A percentile compares a stretch with the other conserved stretches of the same genome.
phyloP scores from a whole-genome alignment of 306 rosid genomes.

The Comarum palustre region DNA sequence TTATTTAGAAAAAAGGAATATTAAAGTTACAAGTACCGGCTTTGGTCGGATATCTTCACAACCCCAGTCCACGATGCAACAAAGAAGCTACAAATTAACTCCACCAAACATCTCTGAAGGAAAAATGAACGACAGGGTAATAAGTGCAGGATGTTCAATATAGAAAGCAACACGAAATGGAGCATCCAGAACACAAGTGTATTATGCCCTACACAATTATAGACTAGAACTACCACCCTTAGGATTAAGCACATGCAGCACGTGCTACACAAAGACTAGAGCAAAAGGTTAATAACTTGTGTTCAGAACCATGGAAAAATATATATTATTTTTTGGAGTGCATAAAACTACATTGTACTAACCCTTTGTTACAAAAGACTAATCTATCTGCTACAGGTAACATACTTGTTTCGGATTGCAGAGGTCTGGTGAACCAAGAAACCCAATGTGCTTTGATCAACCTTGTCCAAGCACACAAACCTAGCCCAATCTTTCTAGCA shows the following conservation, averaged over 20 bases:
- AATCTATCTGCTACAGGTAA: no score
- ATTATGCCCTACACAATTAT: background rate
- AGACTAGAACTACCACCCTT: background rate
- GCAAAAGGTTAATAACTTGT: background rate
- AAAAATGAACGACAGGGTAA: constrained; percentile 15
- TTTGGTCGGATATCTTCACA: constrained; percentile 78
- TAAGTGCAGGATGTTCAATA: background rate
- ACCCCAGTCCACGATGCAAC: constrained; percentile 99
- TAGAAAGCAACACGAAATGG: constrained; percentile 1
- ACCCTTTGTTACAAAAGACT: no score
- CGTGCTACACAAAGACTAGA: background rate
- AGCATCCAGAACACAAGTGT: background rate
- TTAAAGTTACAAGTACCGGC: constrained; percentile 47
- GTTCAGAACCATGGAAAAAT: background rate
- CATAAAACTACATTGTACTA: background rate
- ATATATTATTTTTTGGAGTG: background rate
- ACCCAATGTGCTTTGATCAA: no score
- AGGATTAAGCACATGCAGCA: background rate
- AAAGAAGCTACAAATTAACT: constrained; percentile 94
- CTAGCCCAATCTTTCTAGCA: no score
- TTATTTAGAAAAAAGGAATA: constrained; percentile 5
- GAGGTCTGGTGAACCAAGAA: no score
- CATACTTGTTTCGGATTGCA: no score
- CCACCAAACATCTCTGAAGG: constrained; percentile 80
- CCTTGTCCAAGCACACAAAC: no score